Evolutionary conservation across 2,329 filamentous ascomycete species (phyloP).

Genomic region (Apiospora malaysiana): DNA sequence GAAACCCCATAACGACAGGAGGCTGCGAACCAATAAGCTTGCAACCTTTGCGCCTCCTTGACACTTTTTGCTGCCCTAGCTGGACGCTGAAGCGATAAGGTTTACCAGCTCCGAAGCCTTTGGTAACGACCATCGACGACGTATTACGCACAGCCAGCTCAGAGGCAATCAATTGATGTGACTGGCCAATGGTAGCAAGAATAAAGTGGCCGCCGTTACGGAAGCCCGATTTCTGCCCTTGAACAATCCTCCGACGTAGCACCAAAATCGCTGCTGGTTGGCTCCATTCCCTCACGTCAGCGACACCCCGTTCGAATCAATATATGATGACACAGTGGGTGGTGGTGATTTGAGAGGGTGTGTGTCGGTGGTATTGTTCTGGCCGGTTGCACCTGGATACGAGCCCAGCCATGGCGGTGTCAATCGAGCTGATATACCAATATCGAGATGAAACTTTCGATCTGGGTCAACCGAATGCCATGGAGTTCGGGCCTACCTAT

Average conservation of each 20-base stretch:
- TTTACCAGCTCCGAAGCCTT: neutral
- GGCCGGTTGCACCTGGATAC: constrained; percentile 9
- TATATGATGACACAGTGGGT: constrained; percentile 1
- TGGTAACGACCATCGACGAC: neutral
- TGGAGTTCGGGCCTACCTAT: neutral
- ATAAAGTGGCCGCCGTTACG: neutral
- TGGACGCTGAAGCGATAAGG: neutral
- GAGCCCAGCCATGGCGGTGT: constrained; percentile 5
- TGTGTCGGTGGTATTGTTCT: neutral
- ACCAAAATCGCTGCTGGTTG: neutral
- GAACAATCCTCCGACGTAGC: constrained; percentile 14
- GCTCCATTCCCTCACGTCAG: constrained; percentile 13
- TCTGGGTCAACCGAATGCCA: neutral
- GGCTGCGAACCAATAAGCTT: neutral
- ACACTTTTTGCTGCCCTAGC: neutral
- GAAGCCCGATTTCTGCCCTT: neutral
- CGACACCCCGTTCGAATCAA: neutral
- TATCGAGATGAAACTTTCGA: constrained; percentile 18
- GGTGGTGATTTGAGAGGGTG: neutral
- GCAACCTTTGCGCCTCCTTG: neutral
- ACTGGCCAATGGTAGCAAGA: neutral
- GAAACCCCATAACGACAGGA: neutral
- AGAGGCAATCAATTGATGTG: neutral
- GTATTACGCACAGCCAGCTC: neutral
- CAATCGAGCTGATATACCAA: neutral